Evolutionary conservation across 108 stramenopile species (phyloP).

Genomic region (Nannochloropsis salina): DNA sequence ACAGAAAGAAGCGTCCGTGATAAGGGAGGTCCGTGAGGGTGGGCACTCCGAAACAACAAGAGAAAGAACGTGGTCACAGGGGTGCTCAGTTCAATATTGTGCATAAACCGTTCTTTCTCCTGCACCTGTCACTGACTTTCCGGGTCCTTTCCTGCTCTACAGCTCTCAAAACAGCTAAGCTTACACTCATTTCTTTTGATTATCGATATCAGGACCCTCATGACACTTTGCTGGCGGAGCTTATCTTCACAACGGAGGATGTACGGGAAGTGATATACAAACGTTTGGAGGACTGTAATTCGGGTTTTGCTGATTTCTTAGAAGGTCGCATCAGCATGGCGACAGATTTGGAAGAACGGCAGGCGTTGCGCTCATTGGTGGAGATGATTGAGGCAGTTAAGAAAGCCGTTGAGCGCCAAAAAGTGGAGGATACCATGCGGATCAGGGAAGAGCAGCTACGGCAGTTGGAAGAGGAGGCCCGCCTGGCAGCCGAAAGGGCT

Average conservation of each 20-base stretch:
- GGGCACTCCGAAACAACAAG: too few relatives aligned
- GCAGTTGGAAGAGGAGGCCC: conserved; percentile 8
- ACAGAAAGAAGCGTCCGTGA: background rate
- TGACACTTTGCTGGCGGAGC: background rate
- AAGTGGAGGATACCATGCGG: background rate
- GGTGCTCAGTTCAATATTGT: too few relatives aligned
- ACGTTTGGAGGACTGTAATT: background rate
- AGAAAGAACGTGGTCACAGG: too few relatives aligned
- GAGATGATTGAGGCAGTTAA: conserved; percentile 7
- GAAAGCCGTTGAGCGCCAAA: background rate
- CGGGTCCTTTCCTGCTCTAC: background rate
- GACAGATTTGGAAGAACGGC: conserved; percentile 5
- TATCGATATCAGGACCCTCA: background rate
- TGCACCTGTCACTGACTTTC: too few relatives aligned
- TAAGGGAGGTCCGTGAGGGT: background rate
- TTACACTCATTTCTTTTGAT: background rate
- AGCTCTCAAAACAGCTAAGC: background rate
- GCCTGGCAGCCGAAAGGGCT: background rate
- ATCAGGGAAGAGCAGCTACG: background rate
- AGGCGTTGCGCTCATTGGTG: background rate
- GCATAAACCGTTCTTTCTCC: too few relatives aligned
- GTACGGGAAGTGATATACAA: background rate
- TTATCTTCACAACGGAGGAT: background rate
- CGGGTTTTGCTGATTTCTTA: background rate
- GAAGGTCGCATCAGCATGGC: background rate